These are phyloP conservation scores for Ustilago hordei DNA, from an alignment of 1,284 basidiomycete genomes.

Conservation along the genomic window DNA sequence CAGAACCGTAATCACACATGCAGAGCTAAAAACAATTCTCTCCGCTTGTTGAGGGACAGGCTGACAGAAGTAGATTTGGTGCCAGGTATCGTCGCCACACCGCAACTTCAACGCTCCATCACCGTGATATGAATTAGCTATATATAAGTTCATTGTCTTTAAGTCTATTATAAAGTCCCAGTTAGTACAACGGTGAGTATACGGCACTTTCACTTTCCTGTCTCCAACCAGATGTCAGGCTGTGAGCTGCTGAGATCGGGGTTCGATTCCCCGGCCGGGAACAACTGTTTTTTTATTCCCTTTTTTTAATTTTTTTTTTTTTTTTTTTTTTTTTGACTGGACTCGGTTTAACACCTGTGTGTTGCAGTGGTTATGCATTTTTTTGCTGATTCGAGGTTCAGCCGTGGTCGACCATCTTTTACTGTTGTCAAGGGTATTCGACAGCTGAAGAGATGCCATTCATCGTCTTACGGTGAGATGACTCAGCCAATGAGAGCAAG, in stretches of 20 bases:
- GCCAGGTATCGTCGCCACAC: no score
- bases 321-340: background rate
- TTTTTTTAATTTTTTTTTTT: conserved; percentile 9
- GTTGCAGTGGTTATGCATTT: background rate
- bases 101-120: no score
- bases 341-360: conserved; percentile 3
- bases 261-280: conserved; percentile 55
- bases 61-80: no score
- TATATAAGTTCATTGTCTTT: no score
- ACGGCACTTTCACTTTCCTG: conserved; percentile 15
- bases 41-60: no score
- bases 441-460: no score
- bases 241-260: conserved; percentile 32
- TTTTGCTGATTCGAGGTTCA: background rate
- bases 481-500: background rate
- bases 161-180: background rate
- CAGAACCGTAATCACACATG: no score
- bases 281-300: conserved; percentile 5
- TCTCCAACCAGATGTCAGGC: background rate
- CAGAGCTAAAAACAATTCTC: no score
- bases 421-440: background rate
- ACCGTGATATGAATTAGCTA: rapidly evolving
- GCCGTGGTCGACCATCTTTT: background rate
- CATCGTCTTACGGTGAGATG: no score
- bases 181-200: conserved; percentile 29